Conservation (phyloP, 176 grass and related monocot species). For the Ampelocalamus luodianensis region DNA sequence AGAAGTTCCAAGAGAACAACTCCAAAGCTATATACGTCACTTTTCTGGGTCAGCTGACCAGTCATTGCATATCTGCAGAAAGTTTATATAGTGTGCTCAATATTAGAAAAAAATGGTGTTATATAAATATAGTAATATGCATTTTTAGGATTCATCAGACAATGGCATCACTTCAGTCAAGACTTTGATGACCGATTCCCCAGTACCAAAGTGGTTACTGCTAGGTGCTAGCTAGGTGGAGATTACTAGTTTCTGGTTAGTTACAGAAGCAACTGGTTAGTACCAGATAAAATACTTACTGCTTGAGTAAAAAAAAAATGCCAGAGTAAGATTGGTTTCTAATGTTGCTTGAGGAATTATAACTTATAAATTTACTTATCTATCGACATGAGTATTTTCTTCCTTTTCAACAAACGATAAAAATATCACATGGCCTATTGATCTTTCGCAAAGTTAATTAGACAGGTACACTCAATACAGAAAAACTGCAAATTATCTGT, state of each 20-base stretch:
- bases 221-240: not conserved
- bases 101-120: not conserved
- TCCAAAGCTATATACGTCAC: conserved; percentile 95
- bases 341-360: not conserved
- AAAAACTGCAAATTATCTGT: not conserved
- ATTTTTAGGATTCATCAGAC: conserved; percentile 8
- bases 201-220: conserved; percentile 15
- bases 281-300: conserved; percentile 9
- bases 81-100: not conserved
- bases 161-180: not conserved
- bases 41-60: conserved; percentile 93
- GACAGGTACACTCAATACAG: not conserved
- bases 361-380: conserved; percentile 27
- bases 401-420: not conserved
- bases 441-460: conserved; percentile 6
- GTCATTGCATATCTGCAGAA: conserved; percentile 88
- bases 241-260: not conserved
- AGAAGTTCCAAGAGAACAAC: conserved; percentile 95
- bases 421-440: not conserved
- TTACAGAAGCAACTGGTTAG: not conserved
- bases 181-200: not conserved
- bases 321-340: not conserved
- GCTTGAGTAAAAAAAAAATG: conserved; percentile 24
- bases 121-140: conserved; percentile 22
- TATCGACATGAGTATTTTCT: not conserved